A percentile compares a stretch with the other conserved stretches of the same genome.
Conservation (phyloP, 192 early-diverging fungal genomes). For the Linnemannia exigua region DNA sequence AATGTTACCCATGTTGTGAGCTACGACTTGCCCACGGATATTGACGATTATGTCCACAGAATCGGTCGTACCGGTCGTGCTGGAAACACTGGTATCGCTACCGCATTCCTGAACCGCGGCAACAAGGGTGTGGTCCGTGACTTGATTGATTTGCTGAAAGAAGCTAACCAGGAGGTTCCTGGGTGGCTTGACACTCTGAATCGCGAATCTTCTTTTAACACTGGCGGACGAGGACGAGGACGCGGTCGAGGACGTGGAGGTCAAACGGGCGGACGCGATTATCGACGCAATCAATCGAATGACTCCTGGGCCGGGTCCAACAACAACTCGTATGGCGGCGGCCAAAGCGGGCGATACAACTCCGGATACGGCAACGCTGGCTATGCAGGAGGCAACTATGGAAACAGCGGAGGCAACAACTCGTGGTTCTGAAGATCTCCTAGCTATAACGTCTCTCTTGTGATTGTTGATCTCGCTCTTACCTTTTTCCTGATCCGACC, state of each 20-base stretch:
- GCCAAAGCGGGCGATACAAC: slow-evolving; percentile 45
- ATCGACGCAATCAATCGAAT: slow-evolving; percentile 39
- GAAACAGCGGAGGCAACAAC: slow-evolving; percentile 16
- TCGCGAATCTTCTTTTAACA: slow-evolving; percentile 65
- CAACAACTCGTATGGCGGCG: slow-evolving; percentile 45
- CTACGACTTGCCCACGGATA: slow-evolving; percentile 95
- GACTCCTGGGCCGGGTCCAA: slow-evolving; percentile 40
- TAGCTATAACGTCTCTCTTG: neutral
- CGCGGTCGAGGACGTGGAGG: slow-evolving; percentile 73
- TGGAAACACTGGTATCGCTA: slow-evolving; percentile 91
- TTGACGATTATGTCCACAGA: slow-evolving; percentile 98
- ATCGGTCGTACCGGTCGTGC: slow-evolving; percentile 98
- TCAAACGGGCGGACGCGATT: no score
- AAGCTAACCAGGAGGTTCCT: slow-evolving; percentile 96
- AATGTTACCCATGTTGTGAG: slow-evolving; percentile 91
- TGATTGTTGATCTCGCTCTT: neutral
- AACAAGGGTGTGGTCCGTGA: slow-evolving; percentile 88
- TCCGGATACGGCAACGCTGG: slow-evolving; percentile 46
- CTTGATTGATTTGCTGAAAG: slow-evolving; percentile 89
- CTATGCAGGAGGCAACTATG: slow-evolving; percentile 50
- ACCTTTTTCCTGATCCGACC: neutral
- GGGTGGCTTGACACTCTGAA: slow-evolving; percentile 81
- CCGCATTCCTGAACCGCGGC: slow-evolving; percentile 93
- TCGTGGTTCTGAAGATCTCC: slow-evolving; percentile 25
- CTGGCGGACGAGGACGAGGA: slow-evolving; percentile 63